Conservation (phyloP, 2,329 filamentous ascomycete genomes). For the Penicillium sp. region DNA sequence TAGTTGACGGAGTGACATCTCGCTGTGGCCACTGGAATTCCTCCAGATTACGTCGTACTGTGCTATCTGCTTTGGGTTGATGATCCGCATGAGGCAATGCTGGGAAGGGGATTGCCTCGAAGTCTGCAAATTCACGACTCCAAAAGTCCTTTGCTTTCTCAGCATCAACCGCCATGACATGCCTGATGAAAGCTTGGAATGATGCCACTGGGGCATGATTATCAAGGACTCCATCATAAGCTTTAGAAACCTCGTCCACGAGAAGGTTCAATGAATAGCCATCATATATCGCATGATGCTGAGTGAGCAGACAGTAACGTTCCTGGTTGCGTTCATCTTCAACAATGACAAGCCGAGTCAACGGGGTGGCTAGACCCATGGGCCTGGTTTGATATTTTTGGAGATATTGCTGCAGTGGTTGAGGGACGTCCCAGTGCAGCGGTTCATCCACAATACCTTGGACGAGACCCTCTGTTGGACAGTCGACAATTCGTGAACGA, state of each 20-base stretch:
- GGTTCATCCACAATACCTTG: neutral
- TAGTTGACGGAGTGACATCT: neutral
- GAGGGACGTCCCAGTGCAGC: neutral
- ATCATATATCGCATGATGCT: constrained; percentile 1
- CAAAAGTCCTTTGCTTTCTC: neutral
- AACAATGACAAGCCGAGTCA: neutral
- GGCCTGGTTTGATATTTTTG: neutral
- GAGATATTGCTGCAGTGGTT: neutral
- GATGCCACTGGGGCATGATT: neutral
- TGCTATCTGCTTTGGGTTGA: neutral
- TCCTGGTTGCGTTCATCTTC: neutral
- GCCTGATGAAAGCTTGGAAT: neutral
- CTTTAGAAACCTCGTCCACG: neutral
- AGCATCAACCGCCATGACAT: neutral
- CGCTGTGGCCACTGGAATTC: neutral
- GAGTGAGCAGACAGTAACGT: neutral
- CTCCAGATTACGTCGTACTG: neutral
- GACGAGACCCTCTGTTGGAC: neutral
- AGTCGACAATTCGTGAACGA: neutral
- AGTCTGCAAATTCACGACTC: neutral
- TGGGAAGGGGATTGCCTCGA: neutral
- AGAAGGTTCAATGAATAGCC: neutral
- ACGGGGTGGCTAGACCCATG: neutral
- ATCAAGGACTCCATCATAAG: neutral
- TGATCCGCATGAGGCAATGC: neutral